These are phyloP conservation scores for Castanea crenata DNA, from an alignment of 306 rosid species.

Conservation along the genomic window DNA sequence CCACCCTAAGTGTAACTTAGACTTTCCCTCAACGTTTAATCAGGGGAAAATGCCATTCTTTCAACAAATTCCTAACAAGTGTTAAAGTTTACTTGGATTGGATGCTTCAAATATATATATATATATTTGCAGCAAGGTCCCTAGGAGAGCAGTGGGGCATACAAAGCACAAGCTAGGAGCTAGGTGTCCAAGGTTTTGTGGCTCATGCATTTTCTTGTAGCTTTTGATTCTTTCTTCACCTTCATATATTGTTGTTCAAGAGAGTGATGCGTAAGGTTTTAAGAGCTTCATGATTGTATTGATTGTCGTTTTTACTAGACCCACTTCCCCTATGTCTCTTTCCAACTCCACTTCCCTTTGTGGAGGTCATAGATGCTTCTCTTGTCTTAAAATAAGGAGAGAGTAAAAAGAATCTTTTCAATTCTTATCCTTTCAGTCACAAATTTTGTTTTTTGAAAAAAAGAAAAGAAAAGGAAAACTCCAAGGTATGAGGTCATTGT, in stretches of 20 bases:
- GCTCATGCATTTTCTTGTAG: neutral
- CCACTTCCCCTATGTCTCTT: constrained; percentile 31
- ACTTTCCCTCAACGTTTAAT: neutral
- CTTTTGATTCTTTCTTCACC: constrained; percentile 17
- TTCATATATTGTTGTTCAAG: neutral
- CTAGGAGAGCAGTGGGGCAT: neutral
- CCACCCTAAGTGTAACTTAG: neutral
- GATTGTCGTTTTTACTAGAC: constrained; percentile 14
- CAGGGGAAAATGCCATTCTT: neutral
- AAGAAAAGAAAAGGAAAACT: neutral
- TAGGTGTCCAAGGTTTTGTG: neutral
- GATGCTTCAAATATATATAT: neutral
- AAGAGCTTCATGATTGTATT: constrained; percentile 19
- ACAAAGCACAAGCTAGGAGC: constrained; percentile 1
- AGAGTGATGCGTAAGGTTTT: constrained; percentile 22
- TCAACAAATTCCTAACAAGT: neutral
- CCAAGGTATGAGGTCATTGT: too few species aligned
- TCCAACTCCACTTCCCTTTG: constrained; percentile 19
- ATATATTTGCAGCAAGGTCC: too few species aligned
- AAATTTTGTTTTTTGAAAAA: neutral
- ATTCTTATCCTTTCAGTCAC: neutral
- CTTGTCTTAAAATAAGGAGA: constrained; percentile 9
- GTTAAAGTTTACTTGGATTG: neutral
- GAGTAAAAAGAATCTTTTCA: neutral
- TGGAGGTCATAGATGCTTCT: constrained; percentile 25